Percentiles rank a stretch among this genome's conserved stretches.
These are phyloP conservation scores for Paramyrothecium roridum DNA, from an alignment of 2,329 filamentous ascomycete genomes.

Conservation along the genomic window DNA sequence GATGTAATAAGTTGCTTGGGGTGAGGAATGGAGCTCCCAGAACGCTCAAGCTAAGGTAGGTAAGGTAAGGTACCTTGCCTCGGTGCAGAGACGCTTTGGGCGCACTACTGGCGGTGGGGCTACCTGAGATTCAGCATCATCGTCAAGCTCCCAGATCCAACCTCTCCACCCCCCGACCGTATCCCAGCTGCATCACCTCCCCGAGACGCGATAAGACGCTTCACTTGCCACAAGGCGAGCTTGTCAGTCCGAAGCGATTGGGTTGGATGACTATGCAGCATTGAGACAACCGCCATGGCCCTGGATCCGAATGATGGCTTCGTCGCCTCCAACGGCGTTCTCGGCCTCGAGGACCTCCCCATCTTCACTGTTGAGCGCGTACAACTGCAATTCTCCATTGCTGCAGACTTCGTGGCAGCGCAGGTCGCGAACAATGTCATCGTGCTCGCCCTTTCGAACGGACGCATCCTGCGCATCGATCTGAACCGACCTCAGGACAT, in stretches of 20 bases:
- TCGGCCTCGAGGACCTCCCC: constrained; percentile 64
- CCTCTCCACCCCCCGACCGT: background rate
- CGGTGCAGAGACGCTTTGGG: background rate
- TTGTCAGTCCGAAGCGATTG: background rate
- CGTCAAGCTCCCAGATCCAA: background rate
- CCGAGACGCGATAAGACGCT: background rate
- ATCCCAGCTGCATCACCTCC: background rate
- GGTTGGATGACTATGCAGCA: background rate
- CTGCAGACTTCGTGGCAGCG: constrained; percentile 92
- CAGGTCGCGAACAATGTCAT: constrained; percentile 98
- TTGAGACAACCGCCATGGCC: constrained; percentile 24
- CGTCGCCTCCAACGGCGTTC: constrained; percentile 58
- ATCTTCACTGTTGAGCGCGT: constrained; percentile 95
- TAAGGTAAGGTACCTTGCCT: too few relatives aligned
- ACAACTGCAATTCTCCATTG: constrained; percentile 89
- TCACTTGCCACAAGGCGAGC: too few relatives aligned
- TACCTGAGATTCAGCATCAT: background rate
- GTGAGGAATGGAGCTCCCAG: too few relatives aligned
- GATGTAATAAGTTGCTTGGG: too few relatives aligned
- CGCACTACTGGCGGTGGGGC: background rate
- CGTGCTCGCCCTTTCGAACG: constrained; percentile 85
- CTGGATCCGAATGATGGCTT: constrained; percentile 59
- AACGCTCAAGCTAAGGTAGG: too few relatives aligned
- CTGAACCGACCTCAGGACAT: constrained; percentile 92
- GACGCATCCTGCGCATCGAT: constrained; percentile 90